Base-by-base conservation (phyloP, 208 protist species). In the Trypanosoma avium region DNA sequence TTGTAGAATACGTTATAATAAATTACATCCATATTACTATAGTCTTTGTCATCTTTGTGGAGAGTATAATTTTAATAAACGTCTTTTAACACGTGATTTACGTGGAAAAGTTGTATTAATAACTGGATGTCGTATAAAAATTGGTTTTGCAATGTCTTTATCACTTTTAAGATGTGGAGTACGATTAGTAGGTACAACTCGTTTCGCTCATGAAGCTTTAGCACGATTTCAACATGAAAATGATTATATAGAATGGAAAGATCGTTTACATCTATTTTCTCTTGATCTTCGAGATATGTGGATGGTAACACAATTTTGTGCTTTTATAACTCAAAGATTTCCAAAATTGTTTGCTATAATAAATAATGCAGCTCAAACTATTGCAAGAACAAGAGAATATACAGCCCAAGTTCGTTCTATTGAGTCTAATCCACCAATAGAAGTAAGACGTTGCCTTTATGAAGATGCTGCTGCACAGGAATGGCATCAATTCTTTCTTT, bases 351-450 rank as follows among this genome's bases (percentile, higher is more conserved):
- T 96, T 67, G 92, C 94, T 42, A 90, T 99, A 52, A 92, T 99
- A 68, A 98, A 99, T 88, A 99, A 99, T 71, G 98, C 98, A 0
- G 94, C 94, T n/a, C 97, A 99, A 82, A 99, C 97, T 10, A 95
- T 99, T 26, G 79, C 94, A 7, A 84, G 94, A 19, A 97, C 97
- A 24, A 79, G 95, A 38, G 67, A 81, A 38, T 98, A 97, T 80
- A 98, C 97, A 38, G 77, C 72, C 46, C 78, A 92, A 67, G 71
- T 98, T 7, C 78, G 85, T 36, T 46, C 57, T 32, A 77, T 93
- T 19, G 93, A 97, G 73, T 42, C 75, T 58, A 45, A 76, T 47
- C 80, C 86, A 3, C 65, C 76, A 2, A 45, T 42, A 8, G 70
- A 65, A 9, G 61, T 97, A 43, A 85, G 68, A 17, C 52, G 78